phyloP scores from a whole-genome alignment of 805 yeast genomes.

The Saccharomycopsis javanensis region DNA sequence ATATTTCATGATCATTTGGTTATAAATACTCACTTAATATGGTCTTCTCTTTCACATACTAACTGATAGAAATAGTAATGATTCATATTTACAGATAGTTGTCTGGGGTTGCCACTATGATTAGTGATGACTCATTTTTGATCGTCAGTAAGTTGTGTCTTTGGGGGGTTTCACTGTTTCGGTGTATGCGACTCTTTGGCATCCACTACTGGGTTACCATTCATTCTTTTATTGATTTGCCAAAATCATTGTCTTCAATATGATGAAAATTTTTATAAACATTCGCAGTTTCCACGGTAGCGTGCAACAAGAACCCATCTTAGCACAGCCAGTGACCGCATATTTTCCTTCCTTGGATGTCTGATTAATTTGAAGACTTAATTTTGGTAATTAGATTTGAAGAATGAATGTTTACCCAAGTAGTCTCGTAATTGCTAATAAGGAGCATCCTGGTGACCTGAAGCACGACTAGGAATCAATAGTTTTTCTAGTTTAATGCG shows the following conservation, averaged over 20 bases:
- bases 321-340: conserved; percentile 21
- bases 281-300: conserved; percentile 22
- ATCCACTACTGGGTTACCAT: too few relatives aligned
- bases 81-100: background rate
- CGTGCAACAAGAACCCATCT: conserved; percentile 19
- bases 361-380: conserved; percentile 10
- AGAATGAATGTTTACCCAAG: background rate
- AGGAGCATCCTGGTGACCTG: too few relatives aligned
- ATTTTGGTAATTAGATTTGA: background rate
- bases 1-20: background rate
- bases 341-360: conserved; percentile 19
- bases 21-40: too few relatives aligned
- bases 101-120: background rate
- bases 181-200: too few relatives aligned
- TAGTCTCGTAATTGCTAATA: too few relatives aligned
- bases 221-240: background rate
- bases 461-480: too few relatives aligned
- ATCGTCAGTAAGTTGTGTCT: background rate
- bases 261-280: conserved; percentile 19
- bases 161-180: background rate
- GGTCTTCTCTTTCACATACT: too few relatives aligned
- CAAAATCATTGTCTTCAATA: background rate
- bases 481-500: too few relatives aligned
- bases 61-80: background rate
- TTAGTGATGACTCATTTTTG: background rate